These are phyloP conservation scores for Rheum nobile DNA, from an alignment of 148 eudicot genomes.

Conservation along the genomic window DNA sequence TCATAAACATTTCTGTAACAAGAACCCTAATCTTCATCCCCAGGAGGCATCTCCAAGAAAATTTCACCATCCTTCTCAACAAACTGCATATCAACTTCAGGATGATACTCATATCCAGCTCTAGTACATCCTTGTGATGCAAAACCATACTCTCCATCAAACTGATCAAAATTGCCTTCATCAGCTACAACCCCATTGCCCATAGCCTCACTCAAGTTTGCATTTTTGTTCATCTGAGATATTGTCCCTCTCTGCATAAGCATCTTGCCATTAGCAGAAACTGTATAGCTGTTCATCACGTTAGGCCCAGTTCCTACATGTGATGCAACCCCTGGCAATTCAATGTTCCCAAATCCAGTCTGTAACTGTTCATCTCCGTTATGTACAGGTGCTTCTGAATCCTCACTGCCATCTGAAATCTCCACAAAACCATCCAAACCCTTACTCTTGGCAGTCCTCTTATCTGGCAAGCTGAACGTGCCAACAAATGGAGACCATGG, in stretches of 20 bases:
- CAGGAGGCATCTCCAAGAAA: conserved; percentile 24
- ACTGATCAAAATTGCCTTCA: not conserved
- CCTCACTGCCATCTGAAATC: conserved; percentile 27
- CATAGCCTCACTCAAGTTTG: not conserved
- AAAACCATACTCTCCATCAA: conserved; percentile 7
- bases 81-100: conserved; percentile 21
- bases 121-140: conserved; percentile 9
- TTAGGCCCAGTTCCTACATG: conserved; percentile 15
- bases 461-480: conserved; percentile 9
- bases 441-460: not conserved
- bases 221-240: conserved; percentile 3
- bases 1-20: not conserved
- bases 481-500: conserved; percentile 47
- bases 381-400: not conserved
- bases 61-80: conserved; percentile 37
- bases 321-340: not conserved
- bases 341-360: not conserved
- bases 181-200: conserved; percentile 5
- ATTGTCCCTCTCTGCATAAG: conserved; percentile 18
- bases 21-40: conserved; percentile 4
- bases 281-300: conserved; percentile 9
- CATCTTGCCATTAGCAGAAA: conserved; percentile 24
- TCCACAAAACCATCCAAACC: conserved; percentile 11
- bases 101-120: conserved; percentile 12
- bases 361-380: not conserved